These are phyloP conservation scores for Petrea volubilis DNA, from an alignment of 257 asterid species.

Conservation along the genomic window DNA sequence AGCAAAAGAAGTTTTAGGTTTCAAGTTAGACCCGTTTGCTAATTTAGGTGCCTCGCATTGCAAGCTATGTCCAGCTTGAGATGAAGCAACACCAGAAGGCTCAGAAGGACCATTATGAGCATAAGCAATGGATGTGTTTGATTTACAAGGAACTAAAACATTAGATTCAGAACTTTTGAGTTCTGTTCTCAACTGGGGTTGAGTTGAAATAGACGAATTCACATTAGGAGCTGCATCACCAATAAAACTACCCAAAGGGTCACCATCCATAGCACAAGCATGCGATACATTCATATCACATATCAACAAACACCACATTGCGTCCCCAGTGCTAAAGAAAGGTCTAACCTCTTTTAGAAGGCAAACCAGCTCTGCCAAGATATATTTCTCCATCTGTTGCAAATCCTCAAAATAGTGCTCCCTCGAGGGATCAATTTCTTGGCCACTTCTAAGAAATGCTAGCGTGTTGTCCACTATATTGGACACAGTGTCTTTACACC, in stretches of 20 bases:
- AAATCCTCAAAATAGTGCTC: constrained; percentile 79
- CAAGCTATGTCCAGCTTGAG: constrained; percentile 43
- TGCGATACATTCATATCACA: constrained; percentile 91
- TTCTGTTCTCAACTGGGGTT: constrained; percentile 41
- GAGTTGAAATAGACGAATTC: constrained; percentile 40
- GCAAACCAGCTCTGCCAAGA: constrained; percentile 92
- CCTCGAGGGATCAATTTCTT: constrained; percentile 52
- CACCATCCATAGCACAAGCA: constrained; percentile 89
- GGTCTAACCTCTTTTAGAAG: constrained; percentile 85
- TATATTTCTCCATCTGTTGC: constrained; percentile 81
- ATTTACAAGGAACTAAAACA: constrained; percentile 40
- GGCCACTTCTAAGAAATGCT: constrained; percentile 71
- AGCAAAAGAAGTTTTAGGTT: constrained; percentile 37
- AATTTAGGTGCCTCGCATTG: constrained; percentile 47
- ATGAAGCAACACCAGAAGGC: constrained; percentile 32
- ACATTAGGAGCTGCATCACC: constrained; percentile 37
- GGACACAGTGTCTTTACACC: constrained; percentile 88
- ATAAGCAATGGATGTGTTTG: constrained; percentile 42
- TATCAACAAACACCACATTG: constrained; percentile 96
- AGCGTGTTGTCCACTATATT: constrained; percentile 89
- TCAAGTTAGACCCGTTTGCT: constrained; percentile 32
- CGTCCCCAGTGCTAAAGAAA: constrained; percentile 89
- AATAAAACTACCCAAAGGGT: constrained; percentile 48
- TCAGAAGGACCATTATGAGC: constrained; percentile 44
- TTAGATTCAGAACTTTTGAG: constrained; percentile 45